Evolutionary conservation across 2,329 filamentous ascomycete species (phyloP), one percentile per base, ranked within the genome.

Genomic region (Neurospora crassa): DNA sequence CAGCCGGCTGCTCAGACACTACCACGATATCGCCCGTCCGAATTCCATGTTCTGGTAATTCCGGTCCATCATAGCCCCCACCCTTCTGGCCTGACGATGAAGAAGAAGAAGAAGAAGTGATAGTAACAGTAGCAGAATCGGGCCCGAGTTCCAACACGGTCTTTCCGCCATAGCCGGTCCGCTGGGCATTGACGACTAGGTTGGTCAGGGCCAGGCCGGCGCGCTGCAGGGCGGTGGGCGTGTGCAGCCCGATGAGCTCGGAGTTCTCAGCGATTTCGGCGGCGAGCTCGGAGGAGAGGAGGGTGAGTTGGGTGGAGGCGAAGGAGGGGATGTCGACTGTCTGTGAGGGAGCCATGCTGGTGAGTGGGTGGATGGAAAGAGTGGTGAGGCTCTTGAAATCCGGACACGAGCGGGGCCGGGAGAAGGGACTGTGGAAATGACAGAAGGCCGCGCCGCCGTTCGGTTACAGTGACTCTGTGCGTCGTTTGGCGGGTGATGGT

Each of bases 101-200:
- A 10, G 37, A 40, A 10, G 37, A 40, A 10, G 37, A 40, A 10
- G 37, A 40, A 10, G 37, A 40, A 1, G 37, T 11, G 37, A 10
- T 40, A 11, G 37, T 87, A 0, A 93, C 92, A n/a, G 88, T 82
- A 77, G 97, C 95, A 0, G 89, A 84, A 18, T 83, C 82, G 1
- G 82, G 80, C 1, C 83, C 84, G 6, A 99, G 88, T 79, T 97
- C 94, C 3, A 97, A 83, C 1, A 99, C 91, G 0, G 92, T 93
- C 74, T 93, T 92, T n/a, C 96, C 96, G 18, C 94, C 96, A 45
- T 97, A 85, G 0, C 96, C 96, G 0, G 96, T 99, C 40, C 94
- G 90, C 78, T 92, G 92, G 20, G 91, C 90, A 12, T 87, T 84
- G 42, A 97, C 83, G 41, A 88, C 83, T 10, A 98, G 88, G 80